phyloP scores from a whole-genome alignment of 345 rosid genomes.

The Hibiscus mutabilis region DNA sequence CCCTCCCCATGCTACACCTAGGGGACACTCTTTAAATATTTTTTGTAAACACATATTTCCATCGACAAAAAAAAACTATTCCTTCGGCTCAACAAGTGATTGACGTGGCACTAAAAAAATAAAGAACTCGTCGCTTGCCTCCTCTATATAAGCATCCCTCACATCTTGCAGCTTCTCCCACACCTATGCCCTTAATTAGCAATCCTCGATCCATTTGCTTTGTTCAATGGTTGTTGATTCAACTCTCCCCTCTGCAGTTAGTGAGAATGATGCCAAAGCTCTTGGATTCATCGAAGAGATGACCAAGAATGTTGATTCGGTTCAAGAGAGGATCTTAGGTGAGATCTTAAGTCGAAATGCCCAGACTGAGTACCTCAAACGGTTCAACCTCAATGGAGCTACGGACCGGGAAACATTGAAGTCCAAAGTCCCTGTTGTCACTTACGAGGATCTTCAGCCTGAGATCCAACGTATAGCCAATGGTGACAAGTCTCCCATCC shows the following conservation, averaged over 20 bases:
- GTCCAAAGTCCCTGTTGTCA: constrained; percentile 48
- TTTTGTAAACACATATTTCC: constrained; percentile 12
- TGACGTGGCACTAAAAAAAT: constrained; percentile 3
- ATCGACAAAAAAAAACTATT: neutral
- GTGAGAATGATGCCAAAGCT: constrained; percentile 56
- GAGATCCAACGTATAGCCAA: constrained; percentile 71
- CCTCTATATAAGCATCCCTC: constrained; percentile 22
- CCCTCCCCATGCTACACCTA: constrained; percentile 17
- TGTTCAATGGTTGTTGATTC: constrained; percentile 50
- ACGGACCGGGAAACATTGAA: constrained; percentile 49
- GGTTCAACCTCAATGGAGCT: constrained; percentile 46
- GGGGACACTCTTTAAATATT: constrained; percentile 18
- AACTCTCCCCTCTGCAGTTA: constrained; percentile 30
- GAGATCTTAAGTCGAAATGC: constrained; percentile 56
- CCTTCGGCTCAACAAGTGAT: neutral
- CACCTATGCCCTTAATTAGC: neutral
- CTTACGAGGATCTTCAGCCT: constrained; percentile 63
- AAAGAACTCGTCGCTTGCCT: neutral
- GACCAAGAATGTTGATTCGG: constrained; percentile 43
- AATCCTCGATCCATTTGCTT: neutral
- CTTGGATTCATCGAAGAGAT: constrained; percentile 61
- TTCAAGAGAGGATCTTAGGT: constrained; percentile 45
- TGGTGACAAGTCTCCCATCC: constrained; percentile 67
- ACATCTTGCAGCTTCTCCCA: neutral
- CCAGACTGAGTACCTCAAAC: constrained; percentile 50